Base-by-base conservation (phyloP, 2,329 filamentous ascomycete genomes). In the Sporothrix mexicana region DNA sequence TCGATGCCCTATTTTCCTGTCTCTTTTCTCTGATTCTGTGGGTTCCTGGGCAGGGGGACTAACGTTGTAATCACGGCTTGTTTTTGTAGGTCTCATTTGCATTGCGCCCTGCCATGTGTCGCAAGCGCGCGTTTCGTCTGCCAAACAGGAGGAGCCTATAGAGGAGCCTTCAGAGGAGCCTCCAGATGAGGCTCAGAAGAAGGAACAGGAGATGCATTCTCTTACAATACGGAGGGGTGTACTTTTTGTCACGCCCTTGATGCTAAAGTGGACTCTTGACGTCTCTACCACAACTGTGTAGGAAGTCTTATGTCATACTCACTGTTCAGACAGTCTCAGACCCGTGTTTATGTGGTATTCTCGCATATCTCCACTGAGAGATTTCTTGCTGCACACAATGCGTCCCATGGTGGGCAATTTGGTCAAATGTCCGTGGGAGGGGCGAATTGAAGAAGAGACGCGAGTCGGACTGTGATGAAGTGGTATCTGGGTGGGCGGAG, bases 41-140 rank as follows among this genome's bases (percentile, higher is more conserved):
- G 47, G 47, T 55, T 20, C 20, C 20, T 61, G 30, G 15, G 15
- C 36, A 36, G 15, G 41, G 13, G 41, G 20, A 10, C 41, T 13
- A 25, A 25, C 61, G 61, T 47, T 20, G 61, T 47, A 45, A 25
- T 66, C 10, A 43, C 36, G 12, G 36, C 17, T n/a, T 61, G 15
- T 61, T n/a, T 17, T 20, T 53, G 4, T 2, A 17, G 8, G 17
- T 53, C 45, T 10, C 25, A 13, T 30, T 13, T 57, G n/a, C 53
- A 53, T n/a, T 47, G 15, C 51, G 6, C 36, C 6, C 36, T 59
- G 61, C 61, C 61, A 66, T 47, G 61, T 66, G 61, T 66, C 61
- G 41, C 41, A 45, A 47, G 61, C 61, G 61, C 61, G 61, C 61
- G 61, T 66, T 66, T 66, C 61, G 61, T 25, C 61, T 66, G 41